Evolutionary conservation across 495 filamentous ascomycete genomes (phyloP).

Genomic region (Lasiosphaeris hirsuta): DNA sequence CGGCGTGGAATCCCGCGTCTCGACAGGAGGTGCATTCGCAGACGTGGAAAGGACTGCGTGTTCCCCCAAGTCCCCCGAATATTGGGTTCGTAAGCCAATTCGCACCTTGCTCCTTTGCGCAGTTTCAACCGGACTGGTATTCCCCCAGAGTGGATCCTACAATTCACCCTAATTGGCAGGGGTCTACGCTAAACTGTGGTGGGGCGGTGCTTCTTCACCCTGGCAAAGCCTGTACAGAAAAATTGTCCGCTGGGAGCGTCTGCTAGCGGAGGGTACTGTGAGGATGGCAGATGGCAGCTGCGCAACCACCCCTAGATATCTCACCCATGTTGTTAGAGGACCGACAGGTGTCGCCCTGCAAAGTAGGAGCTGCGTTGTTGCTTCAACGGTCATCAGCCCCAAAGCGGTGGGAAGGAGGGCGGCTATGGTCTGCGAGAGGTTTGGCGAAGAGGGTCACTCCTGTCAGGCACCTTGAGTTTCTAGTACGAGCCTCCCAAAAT

Average conservation of each 20-base stretch:
- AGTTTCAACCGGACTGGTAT: conserved; percentile 3
- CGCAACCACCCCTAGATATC: too few relatives aligned
- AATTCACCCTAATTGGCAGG: not conserved
- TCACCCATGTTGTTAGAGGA: too few relatives aligned
- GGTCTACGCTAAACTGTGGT: not conserved
- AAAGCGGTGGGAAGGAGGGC: too few relatives aligned
- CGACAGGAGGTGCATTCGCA: too few relatives aligned
- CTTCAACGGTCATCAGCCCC: too few relatives aligned
- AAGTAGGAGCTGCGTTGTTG: too few relatives aligned
- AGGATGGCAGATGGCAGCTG: too few relatives aligned
- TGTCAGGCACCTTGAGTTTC: not conserved
- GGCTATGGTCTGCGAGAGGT: not conserved
- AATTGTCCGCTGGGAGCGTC: too few relatives aligned
- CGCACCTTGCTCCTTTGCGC: not conserved
- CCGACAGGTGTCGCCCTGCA: too few relatives aligned
- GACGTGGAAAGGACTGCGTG: too few relatives aligned
- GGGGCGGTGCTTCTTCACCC: not conserved
- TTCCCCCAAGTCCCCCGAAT: too few relatives aligned
- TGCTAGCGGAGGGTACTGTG: too few relatives aligned
- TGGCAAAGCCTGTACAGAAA: not conserved
- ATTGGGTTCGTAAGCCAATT: not conserved
- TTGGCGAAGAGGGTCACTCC: not conserved
- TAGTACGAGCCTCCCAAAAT: not conserved
- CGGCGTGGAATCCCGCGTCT: conserved; percentile 5
- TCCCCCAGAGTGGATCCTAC: not conserved